Evolutionary conservation across 2,329 filamentous ascomycete genomes (phyloP).

Genomic region (Lasiodiplodia gonubiensis): DNA sequence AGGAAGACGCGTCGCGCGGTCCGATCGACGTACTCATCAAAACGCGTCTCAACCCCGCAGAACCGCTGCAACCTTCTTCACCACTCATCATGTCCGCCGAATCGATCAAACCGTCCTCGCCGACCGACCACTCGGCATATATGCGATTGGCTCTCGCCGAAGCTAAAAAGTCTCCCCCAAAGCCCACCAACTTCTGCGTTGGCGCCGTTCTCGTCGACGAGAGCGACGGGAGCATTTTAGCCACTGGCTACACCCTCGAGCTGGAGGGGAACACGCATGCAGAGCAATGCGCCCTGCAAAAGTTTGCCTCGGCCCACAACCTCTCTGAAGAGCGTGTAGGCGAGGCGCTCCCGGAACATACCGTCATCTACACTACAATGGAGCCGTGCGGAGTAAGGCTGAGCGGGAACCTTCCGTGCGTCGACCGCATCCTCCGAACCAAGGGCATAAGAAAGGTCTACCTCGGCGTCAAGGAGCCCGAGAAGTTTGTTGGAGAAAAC

Average conservation of each 20-base stretch:
- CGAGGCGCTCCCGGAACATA: slow-evolving; percentile 57
- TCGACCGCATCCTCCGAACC: slow-evolving; percentile 72
- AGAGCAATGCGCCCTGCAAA: slow-evolving; percentile 88
- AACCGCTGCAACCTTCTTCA: background rate
- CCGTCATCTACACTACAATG: slow-evolving; percentile 87
- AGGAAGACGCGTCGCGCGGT: slow-evolving; percentile 37
- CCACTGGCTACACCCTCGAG: slow-evolving; percentile 90
- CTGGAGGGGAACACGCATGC: slow-evolving; percentile 93
- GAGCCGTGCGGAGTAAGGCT: slow-evolving; percentile 79
- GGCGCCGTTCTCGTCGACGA: slow-evolving; percentile 81
- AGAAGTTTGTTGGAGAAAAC: slow-evolving; percentile 86
- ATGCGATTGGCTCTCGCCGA: slow-evolving; percentile 77
- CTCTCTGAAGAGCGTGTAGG: slow-evolving; percentile 61
- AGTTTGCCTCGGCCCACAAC: slow-evolving; percentile 57
- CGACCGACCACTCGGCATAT: slow-evolving; percentile 49
- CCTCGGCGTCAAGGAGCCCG: slow-evolving; percentile 86
- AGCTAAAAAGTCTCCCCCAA: slow-evolving; percentile 79
- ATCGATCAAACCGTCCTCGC: slow-evolving; percentile 29
- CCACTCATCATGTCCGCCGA: slow-evolving; percentile 25
- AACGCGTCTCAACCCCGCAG: background rate
- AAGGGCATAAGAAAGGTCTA: slow-evolving; percentile 75
- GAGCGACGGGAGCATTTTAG: slow-evolving; percentile 65
- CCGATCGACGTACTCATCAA: slow-evolving; percentile 23
- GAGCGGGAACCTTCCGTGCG: slow-evolving; percentile 77
- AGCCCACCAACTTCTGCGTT: slow-evolving; percentile 90